Conservation (phyloP, 139 green algal species). For the Tetradesmus lagerheimii region DNA sequence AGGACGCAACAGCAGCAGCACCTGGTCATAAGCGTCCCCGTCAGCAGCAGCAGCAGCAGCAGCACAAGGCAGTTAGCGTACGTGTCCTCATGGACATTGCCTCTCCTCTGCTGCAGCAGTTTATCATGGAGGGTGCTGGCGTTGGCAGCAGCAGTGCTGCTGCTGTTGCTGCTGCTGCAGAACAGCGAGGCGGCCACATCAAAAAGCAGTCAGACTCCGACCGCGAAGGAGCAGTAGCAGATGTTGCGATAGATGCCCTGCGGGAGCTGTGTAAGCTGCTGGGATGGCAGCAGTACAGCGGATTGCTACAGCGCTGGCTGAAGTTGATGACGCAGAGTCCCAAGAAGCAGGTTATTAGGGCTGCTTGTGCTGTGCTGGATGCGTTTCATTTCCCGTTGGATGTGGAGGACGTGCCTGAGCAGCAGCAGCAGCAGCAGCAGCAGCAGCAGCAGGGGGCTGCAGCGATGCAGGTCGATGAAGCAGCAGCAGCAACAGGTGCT, state of each 20-base stretch:
- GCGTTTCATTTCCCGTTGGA: slow-evolving; percentile 82
- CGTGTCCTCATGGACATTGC: slow-evolving; percentile 73
- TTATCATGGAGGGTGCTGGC: slow-evolving; percentile 69
- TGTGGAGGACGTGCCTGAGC: slow-evolving; percentile 12
- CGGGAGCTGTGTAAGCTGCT: slow-evolving; percentile 63
- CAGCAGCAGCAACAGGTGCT: slow-evolving; percentile 17
- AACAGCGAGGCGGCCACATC: slow-evolving; percentile 14
- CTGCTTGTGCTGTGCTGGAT: slow-evolving; percentile 84
- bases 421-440: neutral
- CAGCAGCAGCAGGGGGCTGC: slow-evolving; percentile 9
- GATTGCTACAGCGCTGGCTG: slow-evolving; percentile 76
- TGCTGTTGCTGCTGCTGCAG: slow-evolving; percentile 28
- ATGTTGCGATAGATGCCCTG: slow-evolving; percentile 70
- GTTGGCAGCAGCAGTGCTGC: neutral
- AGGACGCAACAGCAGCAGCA: slow-evolving; percentile 18
- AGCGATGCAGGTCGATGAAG: neutral
- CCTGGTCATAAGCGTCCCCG: neutral
- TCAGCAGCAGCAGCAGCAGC: slow-evolving; percentile 41
- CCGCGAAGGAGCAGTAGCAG: slow-evolving; percentile 75
- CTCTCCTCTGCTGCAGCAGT: slow-evolving; percentile 75
- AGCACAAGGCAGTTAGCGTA: slow-evolving; percentile 32
- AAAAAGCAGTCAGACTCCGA: slow-evolving; percentile 15
- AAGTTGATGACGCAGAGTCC: slow-evolving; percentile 59
- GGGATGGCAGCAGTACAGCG: slow-evolving; percentile 81
- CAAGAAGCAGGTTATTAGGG: slow-evolving; percentile 59